These are phyloP conservation scores for Xylaria grammica DNA, from an alignment of 495 filamentous ascomycete species.

Conservation along the genomic window DNA sequence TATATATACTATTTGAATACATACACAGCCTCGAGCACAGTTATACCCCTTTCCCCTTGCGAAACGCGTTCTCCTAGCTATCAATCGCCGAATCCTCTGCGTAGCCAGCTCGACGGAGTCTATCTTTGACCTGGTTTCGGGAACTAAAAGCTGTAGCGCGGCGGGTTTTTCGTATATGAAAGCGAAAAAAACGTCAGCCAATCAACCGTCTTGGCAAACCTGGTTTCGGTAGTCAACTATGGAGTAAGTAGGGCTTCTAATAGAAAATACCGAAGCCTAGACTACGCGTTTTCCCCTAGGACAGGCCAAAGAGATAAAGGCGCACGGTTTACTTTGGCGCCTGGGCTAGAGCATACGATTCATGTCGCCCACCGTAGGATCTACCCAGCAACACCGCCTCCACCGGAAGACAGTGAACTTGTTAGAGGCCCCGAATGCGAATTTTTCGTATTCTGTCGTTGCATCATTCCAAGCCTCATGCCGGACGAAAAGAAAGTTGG, in stretches of 20 bases:
- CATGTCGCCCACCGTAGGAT: too few species aligned
- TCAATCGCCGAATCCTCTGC: not conserved
- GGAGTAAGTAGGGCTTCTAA: not conserved
- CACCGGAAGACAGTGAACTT: too few species aligned
- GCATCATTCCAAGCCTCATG: not conserved
- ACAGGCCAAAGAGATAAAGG: too few species aligned
- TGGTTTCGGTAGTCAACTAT: not conserved
- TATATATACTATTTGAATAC: too few species aligned
- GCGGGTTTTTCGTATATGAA: not conserved
- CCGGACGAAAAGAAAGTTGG: not conserved
- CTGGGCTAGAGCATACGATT: too few species aligned
- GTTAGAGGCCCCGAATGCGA: not conserved
- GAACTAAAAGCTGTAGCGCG: not conserved
- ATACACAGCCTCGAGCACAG: not conserved
- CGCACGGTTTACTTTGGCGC: not conserved
- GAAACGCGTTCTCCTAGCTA: not conserved
- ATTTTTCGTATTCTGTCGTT: not conserved
- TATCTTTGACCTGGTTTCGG: not conserved
- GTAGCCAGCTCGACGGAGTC: not conserved
- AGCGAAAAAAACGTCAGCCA: slow-evolving; percentile 8
- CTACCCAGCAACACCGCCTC: too few species aligned
- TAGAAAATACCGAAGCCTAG: too few species aligned
- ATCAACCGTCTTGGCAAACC: slow-evolving; percentile 1
- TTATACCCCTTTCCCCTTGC: not conserved
- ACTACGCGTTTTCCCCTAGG: too few species aligned